These are phyloP conservation scores for Dioszegia crocea DNA, from an alignment of 768 basidiomycete species.

Conservation along the genomic window DNA sequence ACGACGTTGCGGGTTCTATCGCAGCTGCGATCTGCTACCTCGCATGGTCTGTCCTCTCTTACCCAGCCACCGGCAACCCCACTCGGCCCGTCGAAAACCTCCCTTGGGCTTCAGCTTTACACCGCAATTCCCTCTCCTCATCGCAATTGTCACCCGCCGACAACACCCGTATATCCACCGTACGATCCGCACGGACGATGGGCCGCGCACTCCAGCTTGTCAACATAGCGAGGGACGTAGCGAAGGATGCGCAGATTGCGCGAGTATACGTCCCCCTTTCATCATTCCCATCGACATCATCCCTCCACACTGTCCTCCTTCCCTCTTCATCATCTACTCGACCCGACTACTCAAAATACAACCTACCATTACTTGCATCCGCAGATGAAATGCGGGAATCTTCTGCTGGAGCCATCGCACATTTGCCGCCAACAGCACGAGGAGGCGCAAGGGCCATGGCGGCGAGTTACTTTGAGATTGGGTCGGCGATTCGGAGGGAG, in stretches of 20 bases:
- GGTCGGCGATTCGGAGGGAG: constrained; percentile 31
- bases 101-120: constrained; percentile 2
- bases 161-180: not conserved
- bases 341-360: constrained; percentile 24
- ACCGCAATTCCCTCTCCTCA: not conserved
- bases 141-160: not conserved
- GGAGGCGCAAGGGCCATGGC: constrained; percentile 49
- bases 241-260: constrained; percentile 43
- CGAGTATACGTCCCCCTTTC: constrained; percentile 49
- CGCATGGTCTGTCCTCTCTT: constrained; percentile 35
- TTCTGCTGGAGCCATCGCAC: constrained; percentile 27
- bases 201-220: constrained; percentile 51
- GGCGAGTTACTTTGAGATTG: constrained; percentile 49
- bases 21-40: constrained; percentile 51
- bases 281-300: constrained; percentile 18
- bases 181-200: constrained; percentile 42
- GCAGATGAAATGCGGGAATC: constrained; percentile 34
- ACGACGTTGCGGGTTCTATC: constrained; percentile 50
- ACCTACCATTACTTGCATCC: constrained; percentile 31
- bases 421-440: constrained; percentile 37
- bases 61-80: constrained; percentile 6
- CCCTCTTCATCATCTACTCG: not conserved
- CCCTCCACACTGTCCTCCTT: constrained; percentile 18
- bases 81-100: constrained; percentile 19
- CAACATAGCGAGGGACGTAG: constrained; percentile 51